Conservation (phyloP, 2,329 filamentous ascomycete species). For the Phyllosticta capitalensis region DNA sequence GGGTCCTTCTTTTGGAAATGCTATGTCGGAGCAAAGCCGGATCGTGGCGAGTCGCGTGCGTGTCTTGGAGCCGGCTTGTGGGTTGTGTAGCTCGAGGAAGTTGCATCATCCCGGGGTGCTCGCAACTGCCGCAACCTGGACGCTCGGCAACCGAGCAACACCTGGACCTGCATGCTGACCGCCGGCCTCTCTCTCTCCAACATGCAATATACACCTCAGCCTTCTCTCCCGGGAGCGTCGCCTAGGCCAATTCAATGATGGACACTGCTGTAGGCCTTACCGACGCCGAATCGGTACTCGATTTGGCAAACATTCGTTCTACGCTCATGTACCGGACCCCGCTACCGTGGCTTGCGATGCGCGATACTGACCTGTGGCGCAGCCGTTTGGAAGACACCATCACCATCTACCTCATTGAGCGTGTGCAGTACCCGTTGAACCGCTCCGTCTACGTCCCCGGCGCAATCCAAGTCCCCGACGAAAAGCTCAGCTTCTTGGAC, state of each 20-base stretch:
- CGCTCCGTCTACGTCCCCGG: constrained; percentile 74
- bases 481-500: constrained; percentile 71
- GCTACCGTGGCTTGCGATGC: neutral
- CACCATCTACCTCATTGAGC: constrained; percentile 91
- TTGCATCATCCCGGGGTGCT: constrained; percentile 7
- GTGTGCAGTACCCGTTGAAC: constrained; percentile 94
- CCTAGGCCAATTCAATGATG: constrained; percentile 51
- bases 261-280: constrained; percentile 83
- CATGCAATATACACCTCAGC: constrained; percentile 1
- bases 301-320: constrained; percentile 85
- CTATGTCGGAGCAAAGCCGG: neutral
- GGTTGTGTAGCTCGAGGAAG: neutral
- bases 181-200: neutral
- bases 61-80: neutral
- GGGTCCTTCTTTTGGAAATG: neutral
- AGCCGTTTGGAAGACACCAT: constrained; percentile 97
- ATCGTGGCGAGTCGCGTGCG: neutral
- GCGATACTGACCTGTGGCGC: constrained; percentile 11
- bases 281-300: constrained; percentile 74
- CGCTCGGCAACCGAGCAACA: neutral
- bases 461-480: constrained; percentile 67
- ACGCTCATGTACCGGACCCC: constrained; percentile 62
- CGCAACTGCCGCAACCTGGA: neutral
- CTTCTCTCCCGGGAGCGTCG: neutral
- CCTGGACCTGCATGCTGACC: neutral